These are phyloP conservation scores for Mycena haematopus DNA, from an alignment of 768 basidiomycete species.

Conservation along the genomic window DNA sequence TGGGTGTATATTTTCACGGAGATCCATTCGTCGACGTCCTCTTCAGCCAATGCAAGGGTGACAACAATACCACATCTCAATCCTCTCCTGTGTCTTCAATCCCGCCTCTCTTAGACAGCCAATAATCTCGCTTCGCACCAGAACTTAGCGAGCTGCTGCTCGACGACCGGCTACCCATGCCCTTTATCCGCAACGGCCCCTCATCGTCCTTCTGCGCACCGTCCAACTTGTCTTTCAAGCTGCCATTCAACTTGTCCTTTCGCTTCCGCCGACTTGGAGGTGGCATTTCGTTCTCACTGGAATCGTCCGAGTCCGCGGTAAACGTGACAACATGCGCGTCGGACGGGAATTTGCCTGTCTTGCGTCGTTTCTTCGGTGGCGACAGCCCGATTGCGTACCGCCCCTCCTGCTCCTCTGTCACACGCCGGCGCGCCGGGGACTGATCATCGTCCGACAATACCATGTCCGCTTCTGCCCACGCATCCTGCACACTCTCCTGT, in stretches of 20 bases:
- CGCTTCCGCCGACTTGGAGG: neutral
- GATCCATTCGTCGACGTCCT: no score
- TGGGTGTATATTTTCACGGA: no score
- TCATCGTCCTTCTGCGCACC: neutral
- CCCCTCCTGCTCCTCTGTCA: slow-evolving; percentile 57
- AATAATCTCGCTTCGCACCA: slow-evolving; percentile 43
- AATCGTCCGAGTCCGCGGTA: slow-evolving; percentile 20
- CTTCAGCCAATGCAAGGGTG: neutral
- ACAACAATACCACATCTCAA: neutral
- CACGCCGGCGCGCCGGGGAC: slow-evolving; percentile 22
- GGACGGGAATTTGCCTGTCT: slow-evolving; percentile 43
- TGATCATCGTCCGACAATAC: slow-evolving; percentile 37
- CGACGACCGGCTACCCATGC: slow-evolving; percentile 24
- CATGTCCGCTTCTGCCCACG: slow-evolving; percentile 48
- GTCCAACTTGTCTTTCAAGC: slow-evolving; percentile 8
- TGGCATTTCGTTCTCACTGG: slow-evolving; percentile 7
- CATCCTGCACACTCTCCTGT: slow-evolving; percentile 40
- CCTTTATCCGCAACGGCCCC: slow-evolving; percentile 21
- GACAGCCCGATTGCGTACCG: slow-evolving; percentile 60
- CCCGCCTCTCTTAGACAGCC: slow-evolving; percentile 48
- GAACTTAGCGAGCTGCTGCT: slow-evolving; percentile 29
- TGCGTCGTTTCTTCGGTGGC: slow-evolving; percentile 54
- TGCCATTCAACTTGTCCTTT: neutral
- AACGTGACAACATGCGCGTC: slow-evolving; percentile 38
- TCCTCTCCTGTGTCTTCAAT: neutral